These are phyloP conservation scores for Aspergillus funiculosus DNA, from an alignment of 495 filamentous ascomycete genomes.

Conservation along the genomic window DNA sequence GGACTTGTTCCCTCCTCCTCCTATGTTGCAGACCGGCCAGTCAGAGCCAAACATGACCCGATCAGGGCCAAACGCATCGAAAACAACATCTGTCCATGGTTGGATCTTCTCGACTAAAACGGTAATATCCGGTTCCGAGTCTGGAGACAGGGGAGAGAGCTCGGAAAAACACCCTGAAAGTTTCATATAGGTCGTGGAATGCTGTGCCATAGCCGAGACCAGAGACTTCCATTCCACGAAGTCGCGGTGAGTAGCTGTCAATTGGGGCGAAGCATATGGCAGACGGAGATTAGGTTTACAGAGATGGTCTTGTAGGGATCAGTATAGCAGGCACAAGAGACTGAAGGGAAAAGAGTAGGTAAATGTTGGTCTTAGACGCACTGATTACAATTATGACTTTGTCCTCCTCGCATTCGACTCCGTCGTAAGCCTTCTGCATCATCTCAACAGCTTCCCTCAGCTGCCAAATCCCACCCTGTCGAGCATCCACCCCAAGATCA, in stretches of 20 bases:
- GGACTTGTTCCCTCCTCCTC: slow-evolving; percentile 48
- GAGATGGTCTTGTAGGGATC: slow-evolving; percentile 59
- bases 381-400: slow-evolving; percentile 62
- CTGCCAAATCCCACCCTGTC: slow-evolving; percentile 61
- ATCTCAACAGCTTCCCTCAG: slow-evolving; percentile 66
- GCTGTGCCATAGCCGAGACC: slow-evolving; percentile 47
- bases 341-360: not conserved
- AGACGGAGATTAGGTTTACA: slow-evolving; percentile 74
- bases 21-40: slow-evolving; percentile 80
- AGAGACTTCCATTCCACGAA: slow-evolving; percentile 49
- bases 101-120: slow-evolving; percentile 37
- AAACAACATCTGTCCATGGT: slow-evolving; percentile 62
- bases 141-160: slow-evolving; percentile 45
- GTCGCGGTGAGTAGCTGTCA: slow-evolving; percentile 44
- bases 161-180: slow-evolving; percentile 79
- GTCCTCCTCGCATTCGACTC: slow-evolving; percentile 50
- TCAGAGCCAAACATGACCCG: slow-evolving; percentile 84
- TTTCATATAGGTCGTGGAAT: slow-evolving; percentile 70
- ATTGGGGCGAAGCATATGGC: slow-evolving; percentile 25
- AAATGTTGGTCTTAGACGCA: slow-evolving; percentile 31
- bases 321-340: slow-evolving; percentile 6
- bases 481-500: slow-evolving; percentile 76
- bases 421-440: slow-evolving; percentile 58
- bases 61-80: slow-evolving; percentile 62
- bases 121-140: slow-evolving; percentile 33